Percentiles rank a stretch among this genome's conserved stretches.
These are phyloP conservation scores for Cladosporium oxysporum DNA, from an alignment of 2,329 filamentous ascomycete genomes.

Conservation along the genomic window DNA sequence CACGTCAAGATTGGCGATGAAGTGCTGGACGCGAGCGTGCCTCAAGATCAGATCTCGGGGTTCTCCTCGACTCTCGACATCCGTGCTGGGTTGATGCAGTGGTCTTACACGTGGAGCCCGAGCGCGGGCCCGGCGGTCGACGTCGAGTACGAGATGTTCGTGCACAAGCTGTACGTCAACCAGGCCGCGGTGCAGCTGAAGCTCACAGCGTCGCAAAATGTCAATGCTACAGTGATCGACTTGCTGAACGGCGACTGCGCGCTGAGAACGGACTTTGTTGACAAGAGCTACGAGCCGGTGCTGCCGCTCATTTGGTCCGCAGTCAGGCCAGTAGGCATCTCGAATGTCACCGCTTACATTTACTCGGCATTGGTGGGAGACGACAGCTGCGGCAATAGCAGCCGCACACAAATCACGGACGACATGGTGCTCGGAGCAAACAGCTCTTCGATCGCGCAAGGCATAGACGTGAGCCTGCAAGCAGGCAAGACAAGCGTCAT, in stretches of 20 bases:
- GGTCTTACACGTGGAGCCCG: constrained; percentile 68
- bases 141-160: constrained; percentile 66
- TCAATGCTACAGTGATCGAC: constrained; percentile 63
- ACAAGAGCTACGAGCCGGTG: constrained; percentile 56
- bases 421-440: constrained; percentile 56
- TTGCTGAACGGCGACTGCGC: constrained; percentile 68
- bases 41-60: constrained; percentile 58
- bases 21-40: constrained; percentile 62
- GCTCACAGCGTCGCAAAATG: constrained; percentile 56
- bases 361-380: constrained; percentile 53
- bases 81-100: constrained; percentile 62
- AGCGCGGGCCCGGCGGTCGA: constrained; percentile 51
- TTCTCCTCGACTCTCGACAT: constrained; percentile 65
- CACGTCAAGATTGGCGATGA: constrained; percentile 57
- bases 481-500: constrained; percentile 57
- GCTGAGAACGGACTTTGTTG: constrained; percentile 61
- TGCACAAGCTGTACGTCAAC: constrained; percentile 64
- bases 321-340: constrained; percentile 63
- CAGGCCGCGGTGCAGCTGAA: constrained; percentile 62
- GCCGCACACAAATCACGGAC: constrained; percentile 47
- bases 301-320: constrained; percentile 62
- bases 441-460: constrained; percentile 65
- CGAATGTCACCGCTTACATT: constrained; percentile 63
- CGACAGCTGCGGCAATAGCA: constrained; percentile 41
- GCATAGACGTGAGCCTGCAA: constrained; percentile 55